Percentiles rank a stretch among this genome's conserved stretches.
Conservation (phyloP, 257 asterid genomes). For the Nyctanthes arbortristis region DNA sequence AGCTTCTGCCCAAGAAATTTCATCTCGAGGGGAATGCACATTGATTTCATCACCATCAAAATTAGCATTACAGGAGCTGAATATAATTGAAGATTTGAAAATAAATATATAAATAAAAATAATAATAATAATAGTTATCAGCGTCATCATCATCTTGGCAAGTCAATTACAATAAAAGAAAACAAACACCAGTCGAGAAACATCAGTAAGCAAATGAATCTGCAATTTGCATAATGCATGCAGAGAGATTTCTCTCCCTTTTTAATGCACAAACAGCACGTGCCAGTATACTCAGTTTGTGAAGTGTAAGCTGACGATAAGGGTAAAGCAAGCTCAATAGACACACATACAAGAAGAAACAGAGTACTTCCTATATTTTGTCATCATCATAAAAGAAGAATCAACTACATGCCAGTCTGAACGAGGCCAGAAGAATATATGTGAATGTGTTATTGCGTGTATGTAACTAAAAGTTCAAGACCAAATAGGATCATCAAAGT, state of each 20-base stretch:
- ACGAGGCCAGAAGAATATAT: background rate
- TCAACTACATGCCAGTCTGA: slow-evolving; percentile 2
- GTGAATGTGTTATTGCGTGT: background rate
- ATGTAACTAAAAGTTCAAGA: background rate
- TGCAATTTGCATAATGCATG: slow-evolving; percentile 99
- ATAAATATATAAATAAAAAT: slow-evolving; percentile 6
- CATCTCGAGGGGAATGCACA: slow-evolving; percentile 99
- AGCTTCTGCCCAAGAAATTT: slow-evolving; percentile 99
- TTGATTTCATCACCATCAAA: slow-evolving; percentile 99
- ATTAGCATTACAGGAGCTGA: slow-evolving; percentile 96
- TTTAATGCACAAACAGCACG: slow-evolving; percentile 90
- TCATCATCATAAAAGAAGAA: background rate
- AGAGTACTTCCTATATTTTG: too few relatives aligned
- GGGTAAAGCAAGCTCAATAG: slow-evolving; percentile 19
- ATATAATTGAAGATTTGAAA: too few relatives aligned
- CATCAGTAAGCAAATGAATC: slow-evolving; percentile 45
- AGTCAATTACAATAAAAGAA: slow-evolving; percentile 17
- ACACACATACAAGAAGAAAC: too few relatives aligned
- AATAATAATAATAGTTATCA: slow-evolving; percentile 35
- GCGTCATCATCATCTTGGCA: too few relatives aligned
- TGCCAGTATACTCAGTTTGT: slow-evolving; percentile 99
- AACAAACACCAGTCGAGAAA: background rate
- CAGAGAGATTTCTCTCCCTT: slow-evolving; percentile 97
- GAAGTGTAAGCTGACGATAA: slow-evolving; percentile 89
- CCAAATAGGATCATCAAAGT: background rate